These are phyloP conservation scores for Saccharomycopsis fermentans DNA, from an alignment of 805 yeast genomes.

Conservation along the genomic window DNA sequence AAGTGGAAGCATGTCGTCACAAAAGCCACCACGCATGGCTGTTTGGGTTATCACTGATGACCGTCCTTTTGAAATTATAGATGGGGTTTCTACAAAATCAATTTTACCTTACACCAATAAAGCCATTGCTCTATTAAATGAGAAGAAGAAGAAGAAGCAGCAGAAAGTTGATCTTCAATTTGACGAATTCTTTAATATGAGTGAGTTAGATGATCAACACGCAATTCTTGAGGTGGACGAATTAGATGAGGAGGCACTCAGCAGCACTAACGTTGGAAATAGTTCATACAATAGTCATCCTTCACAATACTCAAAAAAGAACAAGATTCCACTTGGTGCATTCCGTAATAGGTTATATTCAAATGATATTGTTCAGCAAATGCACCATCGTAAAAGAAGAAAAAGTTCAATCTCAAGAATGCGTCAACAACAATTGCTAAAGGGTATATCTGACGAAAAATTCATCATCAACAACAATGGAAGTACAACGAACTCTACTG, in stretches of 20 bases:
- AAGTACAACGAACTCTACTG: slow-evolving; percentile 7
- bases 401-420: background rate
- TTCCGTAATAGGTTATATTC: slow-evolving; percentile 69
- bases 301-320: slow-evolving; percentile 26
- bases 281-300: background rate
- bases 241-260: slow-evolving; percentile 9
- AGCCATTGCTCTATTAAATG: background rate
- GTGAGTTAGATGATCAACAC: slow-evolving; percentile 60
- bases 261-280: slow-evolving; percentile 22
- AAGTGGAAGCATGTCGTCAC: slow-evolving; percentile 65
- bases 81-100: slow-evolving; percentile 85
- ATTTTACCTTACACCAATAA: slow-evolving; percentile 36
- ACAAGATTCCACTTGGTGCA: slow-evolving; percentile 75
- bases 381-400: background rate
- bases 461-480: slow-evolving; percentile 5
- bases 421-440: background rate
- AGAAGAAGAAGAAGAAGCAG: background rate
- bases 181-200: slow-evolving; percentile 80
- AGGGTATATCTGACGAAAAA: background rate
- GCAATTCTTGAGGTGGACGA: slow-evolving; percentile 39
- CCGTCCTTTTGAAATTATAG: slow-evolving; percentile 88
- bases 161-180: slow-evolving; percentile 35
- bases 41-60: slow-evolving; percentile 74
- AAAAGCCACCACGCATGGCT: slow-evolving; percentile 90
- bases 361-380: slow-evolving; percentile 20